Evolutionary conservation across 192 early-diverging fungal species (phyloP).

Genomic region (Phycomyces blakesleeanus): DNA sequence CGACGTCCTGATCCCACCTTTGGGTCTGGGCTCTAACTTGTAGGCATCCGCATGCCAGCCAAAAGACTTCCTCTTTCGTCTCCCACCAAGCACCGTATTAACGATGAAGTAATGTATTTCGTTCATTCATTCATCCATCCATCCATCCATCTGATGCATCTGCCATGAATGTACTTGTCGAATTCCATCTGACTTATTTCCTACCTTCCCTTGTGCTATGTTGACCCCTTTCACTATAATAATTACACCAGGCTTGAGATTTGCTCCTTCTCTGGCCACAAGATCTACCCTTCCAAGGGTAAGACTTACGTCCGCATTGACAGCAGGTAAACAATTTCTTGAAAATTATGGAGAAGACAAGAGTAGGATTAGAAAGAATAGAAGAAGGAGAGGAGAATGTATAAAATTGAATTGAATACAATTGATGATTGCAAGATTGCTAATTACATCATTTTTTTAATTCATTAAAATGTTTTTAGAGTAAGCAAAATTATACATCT

Average conservation of each 20-base stretch:
- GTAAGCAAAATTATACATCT: too few species aligned
- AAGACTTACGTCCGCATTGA: constrained; percentile 90
- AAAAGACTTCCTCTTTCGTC: constrained; percentile 14
- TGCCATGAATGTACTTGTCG: not conserved
- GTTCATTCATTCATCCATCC: constrained; percentile 15
- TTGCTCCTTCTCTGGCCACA: constrained; percentile 97
- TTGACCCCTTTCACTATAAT: constrained; percentile 3
- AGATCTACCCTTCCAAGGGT: constrained; percentile 99
- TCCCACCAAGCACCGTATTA: constrained; percentile 18
- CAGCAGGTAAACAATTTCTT: constrained; percentile 58
- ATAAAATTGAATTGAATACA: not conserved
- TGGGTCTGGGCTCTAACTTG: too few species aligned
- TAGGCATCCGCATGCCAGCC: too few species aligned
- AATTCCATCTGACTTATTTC: not conserved
- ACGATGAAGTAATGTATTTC: constrained; percentile 23
- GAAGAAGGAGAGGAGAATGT: not conserved
- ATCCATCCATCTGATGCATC: constrained; percentile 1
- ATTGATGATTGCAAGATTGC: too few species aligned
- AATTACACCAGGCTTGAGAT: constrained; percentile 67
- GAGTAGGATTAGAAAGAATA: too few species aligned
- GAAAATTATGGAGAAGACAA: not conserved
- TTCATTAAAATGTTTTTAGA: too few species aligned
- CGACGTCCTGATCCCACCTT: too few species aligned
- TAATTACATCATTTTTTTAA: too few species aligned
- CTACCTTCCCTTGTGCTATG: not conserved